Conservation (phyloP, 2,329 filamentous ascomycete species). For the Xylaria hypoxylon region DNA sequence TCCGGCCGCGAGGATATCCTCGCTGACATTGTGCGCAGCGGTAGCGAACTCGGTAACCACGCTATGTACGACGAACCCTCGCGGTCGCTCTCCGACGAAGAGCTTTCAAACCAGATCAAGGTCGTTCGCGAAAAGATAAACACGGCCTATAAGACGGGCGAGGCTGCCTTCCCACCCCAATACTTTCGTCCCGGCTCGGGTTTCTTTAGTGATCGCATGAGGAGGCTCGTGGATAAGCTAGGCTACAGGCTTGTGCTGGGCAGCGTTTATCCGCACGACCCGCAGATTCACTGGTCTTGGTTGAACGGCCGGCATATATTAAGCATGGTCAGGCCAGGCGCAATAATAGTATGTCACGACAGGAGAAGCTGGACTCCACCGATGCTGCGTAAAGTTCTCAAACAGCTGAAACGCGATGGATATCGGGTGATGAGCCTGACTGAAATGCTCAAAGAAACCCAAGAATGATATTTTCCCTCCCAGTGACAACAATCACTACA, state of each 20-base stretch:
- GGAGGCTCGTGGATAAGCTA: slow-evolving; percentile 66
- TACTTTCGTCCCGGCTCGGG: slow-evolving; percentile 89
- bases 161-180: slow-evolving; percentile 57
- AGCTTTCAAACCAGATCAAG: slow-evolving; percentile 72
- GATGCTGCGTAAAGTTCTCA: slow-evolving; percentile 80
- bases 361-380: slow-evolving; percentile 82
- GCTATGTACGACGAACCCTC: slow-evolving; percentile 89
- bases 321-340: slow-evolving; percentile 81
- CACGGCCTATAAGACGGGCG: slow-evolving; percentile 51
- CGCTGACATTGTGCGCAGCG: slow-evolving; percentile 67
- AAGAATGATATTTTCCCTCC: neutral
- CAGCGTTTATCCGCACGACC: slow-evolving; percentile 89
- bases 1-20: slow-evolving; percentile 65
- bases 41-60: slow-evolving; percentile 85
- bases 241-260: slow-evolving; percentile 83
- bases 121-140: slow-evolving; percentile 64
- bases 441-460: slow-evolving; percentile 65
- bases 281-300: slow-evolving; percentile 77
- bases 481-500: neutral
- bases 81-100: slow-evolving; percentile 66
- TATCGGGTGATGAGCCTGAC: slow-evolving; percentile 79
- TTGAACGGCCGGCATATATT: slow-evolving; percentile 83
- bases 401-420: slow-evolving; percentile 75
- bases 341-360: slow-evolving; percentile 89
- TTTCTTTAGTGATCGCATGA: slow-evolving; percentile 81